These are phyloP conservation scores for Noccaea caerulescens DNA, from an alignment of 345 rosid species.

Conservation along the genomic window DNA sequence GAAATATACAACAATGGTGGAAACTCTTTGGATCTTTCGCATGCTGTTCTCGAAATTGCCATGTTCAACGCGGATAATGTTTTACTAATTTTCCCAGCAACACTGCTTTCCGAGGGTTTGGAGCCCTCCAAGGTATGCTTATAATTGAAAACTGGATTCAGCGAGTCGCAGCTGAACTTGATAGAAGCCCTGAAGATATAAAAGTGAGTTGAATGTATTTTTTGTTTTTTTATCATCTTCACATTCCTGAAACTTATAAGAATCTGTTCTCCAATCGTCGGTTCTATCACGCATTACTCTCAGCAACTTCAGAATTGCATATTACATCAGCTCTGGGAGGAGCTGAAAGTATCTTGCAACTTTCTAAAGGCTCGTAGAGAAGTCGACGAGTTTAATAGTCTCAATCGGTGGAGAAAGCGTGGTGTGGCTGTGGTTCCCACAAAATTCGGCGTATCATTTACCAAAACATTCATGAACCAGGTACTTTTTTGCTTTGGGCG, in stretches of 20 bases:
- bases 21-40: constrained; percentile 86
- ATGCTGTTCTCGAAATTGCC: constrained; percentile 77
- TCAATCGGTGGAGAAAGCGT: constrained; percentile 91
- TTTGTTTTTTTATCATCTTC: background rate
- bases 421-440: constrained; percentile 95
- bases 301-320: constrained; percentile 78
- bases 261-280: constrained; percentile 5
- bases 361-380: constrained; percentile 65
- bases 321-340: constrained; percentile 71
- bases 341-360: constrained; percentile 68
- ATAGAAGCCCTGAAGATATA: constrained; percentile 81
- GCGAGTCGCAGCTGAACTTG: constrained; percentile 72
- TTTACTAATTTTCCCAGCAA: constrained; percentile 89
- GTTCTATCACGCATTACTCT: constrained; percentile 70
- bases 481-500: constrained; percentile 41
- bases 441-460: constrained; percentile 91
- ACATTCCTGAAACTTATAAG: constrained; percentile 4
- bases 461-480: constrained; percentile 82
- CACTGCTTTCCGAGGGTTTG: constrained; percentile 97
- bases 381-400: constrained; percentile 64
- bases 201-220: constrained; percentile 52
- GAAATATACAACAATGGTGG: constrained; percentile 92
- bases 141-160: constrained; percentile 95
- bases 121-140: constrained; percentile 97
- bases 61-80: constrained; percentile 92